A percentile compares a stretch with the other conserved stretches of the same genome.
phyloP scores from a whole-genome alignment of 2,329 filamentous ascomycete genomes.

The Triangularia setosa region DNA sequence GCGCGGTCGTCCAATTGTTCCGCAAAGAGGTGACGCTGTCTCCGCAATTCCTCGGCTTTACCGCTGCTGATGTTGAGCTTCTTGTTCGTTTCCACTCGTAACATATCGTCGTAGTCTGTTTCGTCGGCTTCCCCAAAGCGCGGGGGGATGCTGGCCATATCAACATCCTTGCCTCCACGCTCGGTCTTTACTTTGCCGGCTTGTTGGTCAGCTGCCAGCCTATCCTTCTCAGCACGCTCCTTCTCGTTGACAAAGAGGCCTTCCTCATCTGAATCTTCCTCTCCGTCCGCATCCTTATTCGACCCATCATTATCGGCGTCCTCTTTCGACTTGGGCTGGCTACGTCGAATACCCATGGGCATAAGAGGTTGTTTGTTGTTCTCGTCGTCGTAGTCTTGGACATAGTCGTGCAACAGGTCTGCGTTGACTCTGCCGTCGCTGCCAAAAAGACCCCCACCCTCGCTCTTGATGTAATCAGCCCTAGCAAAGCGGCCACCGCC shows the following conservation, averaged over 20 bases:
- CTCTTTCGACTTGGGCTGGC: slow-evolving; percentile 52
- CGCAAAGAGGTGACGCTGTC: slow-evolving; percentile 31
- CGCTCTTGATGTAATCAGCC: neutral
- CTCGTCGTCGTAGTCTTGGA: slow-evolving; percentile 37
- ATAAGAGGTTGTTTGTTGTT: slow-evolving; percentile 40
- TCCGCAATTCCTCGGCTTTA: slow-evolving; percentile 29
- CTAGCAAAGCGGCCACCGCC: slow-evolving; percentile 7
- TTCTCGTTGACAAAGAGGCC: slow-evolving; percentile 32
- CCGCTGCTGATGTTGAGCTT: slow-evolving; percentile 31
- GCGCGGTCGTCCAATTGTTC: slow-evolving; percentile 48
- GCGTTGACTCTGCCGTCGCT: slow-evolving; percentile 51
- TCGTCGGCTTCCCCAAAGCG: neutral
- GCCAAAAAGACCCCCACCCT: slow-evolving; percentile 13
- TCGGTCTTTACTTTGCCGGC: slow-evolving; percentile 14
- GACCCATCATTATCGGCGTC: slow-evolving; percentile 53
- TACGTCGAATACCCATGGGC: slow-evolving; percentile 54
- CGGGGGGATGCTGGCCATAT: neutral
- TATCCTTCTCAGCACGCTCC: slow-evolving; percentile 13
- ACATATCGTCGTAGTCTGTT: neutral
- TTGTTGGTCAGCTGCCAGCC: slow-evolving; percentile 14
- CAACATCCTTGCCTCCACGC: neutral
- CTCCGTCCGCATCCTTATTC: slow-evolving; percentile 35
- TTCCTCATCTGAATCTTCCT: slow-evolving; percentile 25
- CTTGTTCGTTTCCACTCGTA: slow-evolving; percentile 2
- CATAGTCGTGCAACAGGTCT: slow-evolving; percentile 49